phyloP scores from a whole-genome alignment of 495 filamentous ascomycete species.

The Achaetomiella virescens region DNA sequence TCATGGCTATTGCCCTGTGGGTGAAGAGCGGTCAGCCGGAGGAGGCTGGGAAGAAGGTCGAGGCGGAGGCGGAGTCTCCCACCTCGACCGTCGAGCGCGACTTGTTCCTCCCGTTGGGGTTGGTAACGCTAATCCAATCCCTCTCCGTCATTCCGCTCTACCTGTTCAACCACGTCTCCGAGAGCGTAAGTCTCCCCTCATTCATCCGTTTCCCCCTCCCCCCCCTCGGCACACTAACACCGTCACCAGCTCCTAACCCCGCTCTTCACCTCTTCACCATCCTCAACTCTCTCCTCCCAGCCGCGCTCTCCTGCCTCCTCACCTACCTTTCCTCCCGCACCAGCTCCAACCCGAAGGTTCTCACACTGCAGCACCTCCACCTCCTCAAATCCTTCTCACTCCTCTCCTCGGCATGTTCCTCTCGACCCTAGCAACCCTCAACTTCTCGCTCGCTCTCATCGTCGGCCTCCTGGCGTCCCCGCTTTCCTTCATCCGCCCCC shows the following conservation, averaged over 20 bases:
- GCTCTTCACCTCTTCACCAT: slow-evolving; percentile 53
- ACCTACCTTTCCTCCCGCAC: slow-evolving; percentile 39
- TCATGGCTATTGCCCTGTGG: slow-evolving; percentile 92
- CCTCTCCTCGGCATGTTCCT: slow-evolving; percentile 86
- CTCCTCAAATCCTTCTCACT: slow-evolving; percentile 89
- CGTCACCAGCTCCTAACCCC: slow-evolving; percentile 47
- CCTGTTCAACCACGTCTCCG: slow-evolving; percentile 69
- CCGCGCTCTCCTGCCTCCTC: slow-evolving; percentile 48
- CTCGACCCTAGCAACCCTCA: slow-evolving; percentile 87
- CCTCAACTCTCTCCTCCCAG: slow-evolving; percentile 54
- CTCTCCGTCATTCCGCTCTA: slow-evolving; percentile 80
- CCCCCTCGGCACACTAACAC: slow-evolving; percentile 18
- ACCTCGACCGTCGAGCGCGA: slow-evolving; percentile 55
- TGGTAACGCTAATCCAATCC: slow-evolving; percentile 67
- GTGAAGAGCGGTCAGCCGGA: slow-evolving; percentile 63
- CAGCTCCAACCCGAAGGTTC: too few relatives aligned
- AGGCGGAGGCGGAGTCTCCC: slow-evolving; percentile 13
- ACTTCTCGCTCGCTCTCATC: slow-evolving; percentile 87
- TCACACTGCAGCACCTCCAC: slow-evolving; percentile 59
- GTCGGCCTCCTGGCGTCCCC: slow-evolving; percentile 73
- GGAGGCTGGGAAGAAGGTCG: slow-evolving; percentile 11
- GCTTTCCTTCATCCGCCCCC: slow-evolving; percentile 63
- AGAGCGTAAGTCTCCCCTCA: slow-evolving; percentile 49
- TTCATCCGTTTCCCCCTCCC: background rate
- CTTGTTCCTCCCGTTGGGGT: slow-evolving; percentile 68